Conservation (phyloP, 2,329 filamentous ascomycete genomes). For the Alternaria novae-zelandiae region DNA sequence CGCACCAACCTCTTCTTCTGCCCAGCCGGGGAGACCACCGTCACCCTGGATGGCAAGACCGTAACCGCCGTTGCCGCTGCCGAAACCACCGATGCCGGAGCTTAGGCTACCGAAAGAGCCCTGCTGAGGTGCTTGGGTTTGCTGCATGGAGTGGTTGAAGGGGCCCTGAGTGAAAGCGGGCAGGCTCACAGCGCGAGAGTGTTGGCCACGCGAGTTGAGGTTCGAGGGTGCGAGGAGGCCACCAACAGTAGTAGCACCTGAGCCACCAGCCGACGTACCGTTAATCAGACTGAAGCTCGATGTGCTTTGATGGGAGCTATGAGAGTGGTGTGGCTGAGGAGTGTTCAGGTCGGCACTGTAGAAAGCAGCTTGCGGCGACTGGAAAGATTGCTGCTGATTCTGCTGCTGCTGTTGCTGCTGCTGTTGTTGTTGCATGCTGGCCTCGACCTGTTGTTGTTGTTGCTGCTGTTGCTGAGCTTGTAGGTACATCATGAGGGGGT, state of each 20-base stretch:
- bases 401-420: constrained; percentile 36
- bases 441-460: constrained; percentile 53
- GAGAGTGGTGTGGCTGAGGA: constrained; percentile 66
- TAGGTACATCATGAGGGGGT: constrained; percentile 92
- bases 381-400: constrained; percentile 64
- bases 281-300: constrained; percentile 59
- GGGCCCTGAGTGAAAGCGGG: constrained; percentile 72
- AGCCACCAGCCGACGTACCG: constrained; percentile 46
- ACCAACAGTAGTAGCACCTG: constrained; percentile 72
- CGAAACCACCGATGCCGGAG: constrained; percentile 64
- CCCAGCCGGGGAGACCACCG: constrained; percentile 66
- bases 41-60: constrained; percentile 66
- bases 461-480: constrained; percentile 65
- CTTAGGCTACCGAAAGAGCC: constrained; percentile 65
- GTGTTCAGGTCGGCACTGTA: constrained; percentile 73
- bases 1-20: constrained; percentile 67
- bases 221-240: constrained; percentile 77
- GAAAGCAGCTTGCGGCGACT: constrained; percentile 78
- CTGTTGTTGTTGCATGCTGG: constrained; percentile 42
- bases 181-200: constrained; percentile 86
- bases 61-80: constrained; percentile 60
- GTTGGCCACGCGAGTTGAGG: constrained; percentile 63
- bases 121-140: constrained; percentile 47
- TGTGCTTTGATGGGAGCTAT: constrained; percentile 62
- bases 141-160: constrained; percentile 54